Evolutionary conservation across 768 basidiomycete genomes (phyloP).

Genomic region (Pulveroboletus frians): DNA sequence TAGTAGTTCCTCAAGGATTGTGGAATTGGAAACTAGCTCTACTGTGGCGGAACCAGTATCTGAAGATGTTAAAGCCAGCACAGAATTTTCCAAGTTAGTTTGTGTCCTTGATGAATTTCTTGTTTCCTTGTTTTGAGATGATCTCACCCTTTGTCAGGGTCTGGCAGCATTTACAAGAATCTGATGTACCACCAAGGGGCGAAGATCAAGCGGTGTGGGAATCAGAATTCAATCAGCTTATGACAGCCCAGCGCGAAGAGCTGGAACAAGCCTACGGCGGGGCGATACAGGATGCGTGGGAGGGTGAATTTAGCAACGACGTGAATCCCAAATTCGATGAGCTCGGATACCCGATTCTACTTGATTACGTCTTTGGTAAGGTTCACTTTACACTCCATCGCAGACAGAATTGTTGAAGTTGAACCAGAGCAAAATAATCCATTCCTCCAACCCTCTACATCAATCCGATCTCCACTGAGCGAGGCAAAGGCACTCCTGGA

Average conservation of each 20-base stretch:
- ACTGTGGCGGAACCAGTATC: conserved; percentile 40
- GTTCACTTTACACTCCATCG: neutral
- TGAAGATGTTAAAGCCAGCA: conserved; percentile 21
- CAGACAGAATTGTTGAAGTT: conserved; percentile 1
- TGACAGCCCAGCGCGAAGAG: conserved; percentile 63
- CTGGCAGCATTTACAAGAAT: conserved; percentile 58
- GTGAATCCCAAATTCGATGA: conserved; percentile 50
- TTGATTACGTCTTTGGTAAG: conserved; percentile 75
- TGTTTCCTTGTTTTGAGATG: neutral
- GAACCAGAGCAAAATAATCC: conserved; percentile 65
- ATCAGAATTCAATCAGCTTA: conserved; percentile 73
- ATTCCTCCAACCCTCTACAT: conserved; percentile 49
- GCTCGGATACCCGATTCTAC: conserved; percentile 71
- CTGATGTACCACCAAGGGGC: conserved; percentile 48
- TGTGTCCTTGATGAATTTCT: neutral
- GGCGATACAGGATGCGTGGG: conserved; percentile 62
- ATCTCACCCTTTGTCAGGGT: conserved; percentile 36
- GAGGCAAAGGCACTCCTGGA: conserved; percentile 76
- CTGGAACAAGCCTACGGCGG: conserved; percentile 58
- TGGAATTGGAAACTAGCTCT: conserved; percentile 45
- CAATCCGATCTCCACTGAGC: conserved; percentile 46
- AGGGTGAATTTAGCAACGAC: conserved; percentile 42
- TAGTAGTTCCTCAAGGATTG: conserved; percentile 44
- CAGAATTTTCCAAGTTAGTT: conserved; percentile 54
- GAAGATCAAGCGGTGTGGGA: conserved; percentile 80